Percentiles rank a stretch among this genome's conserved stretches.
phyloP scores from a whole-genome alignment of 805 yeast species.

The Starmerella vitae region DNA sequence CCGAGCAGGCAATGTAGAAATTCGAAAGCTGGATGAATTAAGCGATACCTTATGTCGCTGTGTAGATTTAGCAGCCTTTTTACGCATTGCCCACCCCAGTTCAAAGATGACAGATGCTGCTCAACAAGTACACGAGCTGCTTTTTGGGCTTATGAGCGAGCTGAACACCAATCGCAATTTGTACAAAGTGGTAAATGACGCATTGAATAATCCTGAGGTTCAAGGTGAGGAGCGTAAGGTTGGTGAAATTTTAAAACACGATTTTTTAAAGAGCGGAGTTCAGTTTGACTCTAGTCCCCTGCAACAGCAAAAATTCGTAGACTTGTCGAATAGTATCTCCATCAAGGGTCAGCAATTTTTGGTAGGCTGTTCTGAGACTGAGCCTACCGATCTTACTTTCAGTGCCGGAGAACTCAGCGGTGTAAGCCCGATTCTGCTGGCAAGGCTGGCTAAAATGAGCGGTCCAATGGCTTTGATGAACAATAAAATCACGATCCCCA shows the following conservation, averaged over 20 bases:
- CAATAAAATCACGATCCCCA: conserved; percentile 6
- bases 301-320: conserved; percentile 44
- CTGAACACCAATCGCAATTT: conserved; percentile 72
- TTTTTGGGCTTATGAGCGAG: conserved; percentile 89
- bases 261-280: conserved; percentile 83
- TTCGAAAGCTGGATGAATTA: conserved; percentile 61
- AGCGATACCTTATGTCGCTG: conserved; percentile 85
- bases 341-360: conserved; percentile 66
- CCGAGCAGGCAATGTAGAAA: conserved; percentile 31
- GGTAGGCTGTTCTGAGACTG: conserved; percentile 29
- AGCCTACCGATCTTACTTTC: conserved; percentile 14
- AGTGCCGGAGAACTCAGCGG: conserved; percentile 23
- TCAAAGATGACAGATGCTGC: conserved; percentile 61
- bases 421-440: conserved; percentile 24
- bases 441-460: conserved; percentile 14
- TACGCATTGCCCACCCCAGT: conserved; percentile 78
- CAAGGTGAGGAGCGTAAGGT: conserved; percentile 65
- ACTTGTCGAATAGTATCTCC: conserved; percentile 67
- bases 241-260: conserved; percentile 65
- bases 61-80: conserved; percentile 85
- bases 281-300: conserved; percentile 55
- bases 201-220: conserved; percentile 32
- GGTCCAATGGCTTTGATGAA: conserved; percentile 22
- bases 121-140: conserved; percentile 69
- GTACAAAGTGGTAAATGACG: conserved; percentile 37